Evolutionary conservation across 805 yeast species (phyloP).

Genomic region (Teunomyces cretensis): DNA sequence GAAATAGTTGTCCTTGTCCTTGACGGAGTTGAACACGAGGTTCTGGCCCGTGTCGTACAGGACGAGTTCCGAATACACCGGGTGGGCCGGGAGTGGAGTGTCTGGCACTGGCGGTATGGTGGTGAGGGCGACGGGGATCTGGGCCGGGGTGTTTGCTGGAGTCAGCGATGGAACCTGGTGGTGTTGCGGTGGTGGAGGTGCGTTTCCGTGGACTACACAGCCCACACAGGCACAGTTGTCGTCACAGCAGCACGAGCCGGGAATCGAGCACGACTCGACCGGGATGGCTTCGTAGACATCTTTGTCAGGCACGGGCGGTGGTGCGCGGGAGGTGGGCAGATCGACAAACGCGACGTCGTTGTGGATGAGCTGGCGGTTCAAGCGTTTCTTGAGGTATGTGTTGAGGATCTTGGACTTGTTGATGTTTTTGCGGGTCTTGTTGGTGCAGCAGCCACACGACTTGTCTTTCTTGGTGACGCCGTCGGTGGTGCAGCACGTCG

Average conservation of each 20-base stretch:
- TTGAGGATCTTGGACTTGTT: slow-evolving; percentile 36
- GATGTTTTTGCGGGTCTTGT: slow-evolving; percentile 25
- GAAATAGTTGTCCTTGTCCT: neutral
- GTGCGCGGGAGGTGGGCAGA: no score
- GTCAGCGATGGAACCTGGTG: no score
- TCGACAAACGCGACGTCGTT: neutral
- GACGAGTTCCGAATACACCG: neutral
- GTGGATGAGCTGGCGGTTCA: neutral
- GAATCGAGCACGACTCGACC: slow-evolving; percentile 34
- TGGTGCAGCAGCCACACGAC: slow-evolving; percentile 31
- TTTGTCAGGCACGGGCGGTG: neutral
- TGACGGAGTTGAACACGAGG: slow-evolving; percentile 3
- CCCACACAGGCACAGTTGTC: slow-evolving; percentile 37
- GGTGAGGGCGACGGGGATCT: no score
- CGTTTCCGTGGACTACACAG: slow-evolving; percentile 35
- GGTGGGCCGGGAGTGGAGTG: neutral
- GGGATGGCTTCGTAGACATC: slow-evolving; percentile 23
- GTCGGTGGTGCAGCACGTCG: slow-evolving; percentile 31
- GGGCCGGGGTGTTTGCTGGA: no score
- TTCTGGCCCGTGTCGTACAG: slow-evolving; percentile 2
- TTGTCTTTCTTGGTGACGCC: slow-evolving; percentile 18
- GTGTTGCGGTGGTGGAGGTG: neutral
- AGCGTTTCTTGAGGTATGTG: slow-evolving; percentile 3
- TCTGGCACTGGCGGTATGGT: no score
- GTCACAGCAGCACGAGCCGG: slow-evolving; percentile 38